Conservation (phyloP, 345 rosid species). For the Arabis alpina region DNA sequence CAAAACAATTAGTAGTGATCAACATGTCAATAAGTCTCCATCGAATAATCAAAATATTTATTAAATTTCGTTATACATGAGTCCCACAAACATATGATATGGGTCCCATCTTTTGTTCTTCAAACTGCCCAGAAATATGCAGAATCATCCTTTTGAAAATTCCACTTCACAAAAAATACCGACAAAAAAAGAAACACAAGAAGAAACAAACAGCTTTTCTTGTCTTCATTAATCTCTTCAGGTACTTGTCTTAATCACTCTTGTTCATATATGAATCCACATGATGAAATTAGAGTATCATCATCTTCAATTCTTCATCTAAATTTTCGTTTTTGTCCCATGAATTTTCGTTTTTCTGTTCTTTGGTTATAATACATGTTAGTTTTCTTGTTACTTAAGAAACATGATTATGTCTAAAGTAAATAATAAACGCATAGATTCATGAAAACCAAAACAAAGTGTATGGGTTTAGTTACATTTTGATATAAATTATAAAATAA, state of each 20-base stretch:
- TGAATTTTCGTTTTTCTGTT: not conserved
- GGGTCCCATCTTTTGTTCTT: conserved; percentile 41
- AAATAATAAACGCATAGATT: not conserved
- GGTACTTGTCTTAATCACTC: conserved; percentile 28
- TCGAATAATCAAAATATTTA: conserved; percentile 34
- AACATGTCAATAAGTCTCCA: conserved; percentile 41
- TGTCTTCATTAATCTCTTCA: conserved; percentile 25
- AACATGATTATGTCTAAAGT: not conserved
- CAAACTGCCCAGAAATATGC: conserved; percentile 38
- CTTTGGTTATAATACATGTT: conserved; percentile 15
- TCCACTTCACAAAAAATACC: conserved; percentile 24
- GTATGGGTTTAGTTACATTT: not conserved
- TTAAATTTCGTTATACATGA: conserved; percentile 41
- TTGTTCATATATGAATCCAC: conserved; percentile 17
- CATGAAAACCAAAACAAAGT: not conserved
- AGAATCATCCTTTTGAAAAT: conserved; percentile 31
- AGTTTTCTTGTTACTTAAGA: not conserved
- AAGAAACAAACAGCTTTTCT: not conserved
- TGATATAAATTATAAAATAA: not conserved
- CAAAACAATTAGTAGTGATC: conserved; percentile 38
- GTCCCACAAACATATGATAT: conserved; percentile 45
- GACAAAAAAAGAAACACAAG: conserved; percentile 32
- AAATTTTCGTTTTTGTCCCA: not conserved
- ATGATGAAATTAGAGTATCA: conserved; percentile 21
- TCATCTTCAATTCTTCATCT: conserved; percentile 9